Evolutionary conservation across 257 asterid species (phyloP), one percentile per base, ranked within the genome.

Genomic region (Salvia rosmarinus): DNA sequence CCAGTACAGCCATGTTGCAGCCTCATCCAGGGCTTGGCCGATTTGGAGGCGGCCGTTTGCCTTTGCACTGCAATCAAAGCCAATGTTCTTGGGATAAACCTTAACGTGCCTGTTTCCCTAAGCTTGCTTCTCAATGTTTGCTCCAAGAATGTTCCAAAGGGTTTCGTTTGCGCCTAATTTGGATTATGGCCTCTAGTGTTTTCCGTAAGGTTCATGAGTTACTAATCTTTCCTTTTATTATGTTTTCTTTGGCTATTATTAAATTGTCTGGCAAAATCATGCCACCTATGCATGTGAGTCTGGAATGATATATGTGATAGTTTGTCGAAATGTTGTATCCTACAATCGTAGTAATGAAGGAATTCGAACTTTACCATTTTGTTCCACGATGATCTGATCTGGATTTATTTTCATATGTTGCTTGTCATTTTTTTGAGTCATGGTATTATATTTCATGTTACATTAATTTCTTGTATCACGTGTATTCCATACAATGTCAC

Each of bases 101-200:
- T 57, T 25, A 57, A 57, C 14, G 42, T 57, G 21, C 64, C 64
- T 0, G 42, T 57, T 23, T 54, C 60, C 9, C 60, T 54, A 0
- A 54, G 35, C 35, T 54, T 54, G 35, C 60, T 54, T 23, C 42
- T 57, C 43, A 28, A 28, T 57, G 43, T 57, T 57, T 57, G 64
- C 43, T 57, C 64, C 64, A 57, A 30, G 12, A 57, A 57, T 28
- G 64, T 57, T 28, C 64, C 64, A 5, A 30, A 57, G 42, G 79
- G 70, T 54, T 75, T 75, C 23, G 68, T 65, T 20, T 75, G 79
- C 37, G 57, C 70, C 23, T 75, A 59, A 75, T 23, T 25, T 25
- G 17, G 9, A 10, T 25, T 3, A 9, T 13, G 8, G 9, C 23
- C 3, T 49, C 55, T 49, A 47, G 55, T 49, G 55, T 5, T 16